Percentiles rank a stretch among this genome's conserved stretches.
These are phyloP conservation scores for Chrysoporthe austroafricana DNA, from an alignment of 2,329 filamentous ascomycete genomes.

Conservation along the genomic window DNA sequence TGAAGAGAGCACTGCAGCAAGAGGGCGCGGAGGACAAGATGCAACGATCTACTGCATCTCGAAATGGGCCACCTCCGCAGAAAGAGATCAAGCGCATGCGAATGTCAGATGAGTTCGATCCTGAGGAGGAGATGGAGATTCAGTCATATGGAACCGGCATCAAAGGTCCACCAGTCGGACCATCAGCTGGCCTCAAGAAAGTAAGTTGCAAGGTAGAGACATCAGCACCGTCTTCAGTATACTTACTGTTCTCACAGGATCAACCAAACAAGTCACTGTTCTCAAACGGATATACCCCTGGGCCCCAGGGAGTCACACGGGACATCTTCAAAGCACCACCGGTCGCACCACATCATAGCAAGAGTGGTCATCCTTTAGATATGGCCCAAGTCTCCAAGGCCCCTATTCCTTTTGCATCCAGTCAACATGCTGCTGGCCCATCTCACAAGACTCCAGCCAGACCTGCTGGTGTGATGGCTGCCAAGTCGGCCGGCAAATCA, in stretches of 20 bases:
- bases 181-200: constrained; percentile 73
- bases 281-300: constrained; percentile 63
- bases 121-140: constrained; percentile 58
- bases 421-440: constrained; percentile 56
- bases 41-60: constrained; percentile 50
- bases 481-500: constrained; percentile 65
- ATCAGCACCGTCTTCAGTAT: constrained; percentile 13
- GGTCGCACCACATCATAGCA: constrained; percentile 69
- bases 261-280: constrained; percentile 63
- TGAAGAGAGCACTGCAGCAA: constrained; percentile 75
- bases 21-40: constrained; percentile 62
- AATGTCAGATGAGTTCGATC: constrained; percentile 72
- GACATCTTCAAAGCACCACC: constrained; percentile 69
- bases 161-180: constrained; percentile 84
- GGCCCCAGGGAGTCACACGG: constrained; percentile 56
- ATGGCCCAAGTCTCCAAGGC: constrained; percentile 87
- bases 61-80: constrained; percentile 66
- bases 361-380: constrained; percentile 72
- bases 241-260: constrained; percentile 55
- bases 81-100: constrained; percentile 80
- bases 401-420: constrained; percentile 86
- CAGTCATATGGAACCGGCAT: constrained; percentile 62
- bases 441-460: constrained; percentile 74
- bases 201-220: constrained; percentile 46
- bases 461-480: constrained; percentile 47